Evolutionary conservation across 257 asterid species (phyloP).

Genomic region (Fraxinus americana): DNA sequence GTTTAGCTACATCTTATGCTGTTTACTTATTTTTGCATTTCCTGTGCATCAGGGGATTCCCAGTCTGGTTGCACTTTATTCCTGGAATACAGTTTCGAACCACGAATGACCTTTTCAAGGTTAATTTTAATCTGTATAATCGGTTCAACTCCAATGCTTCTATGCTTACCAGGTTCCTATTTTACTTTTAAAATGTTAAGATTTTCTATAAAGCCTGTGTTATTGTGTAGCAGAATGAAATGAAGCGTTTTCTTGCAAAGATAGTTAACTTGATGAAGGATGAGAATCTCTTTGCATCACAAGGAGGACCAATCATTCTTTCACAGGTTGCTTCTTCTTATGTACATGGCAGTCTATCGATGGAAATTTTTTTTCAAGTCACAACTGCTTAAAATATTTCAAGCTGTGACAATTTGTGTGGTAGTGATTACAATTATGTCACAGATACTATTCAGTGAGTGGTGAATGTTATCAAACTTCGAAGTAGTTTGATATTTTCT

Average conservation of each 20-base stretch:
- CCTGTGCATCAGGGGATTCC: conserved; percentile 66
- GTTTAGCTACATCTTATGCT: background rate
- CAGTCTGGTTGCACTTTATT: conserved; percentile 78
- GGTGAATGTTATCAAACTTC: background rate
- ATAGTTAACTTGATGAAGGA: conserved; percentile 76
- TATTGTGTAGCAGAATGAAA: conserved; percentile 57
- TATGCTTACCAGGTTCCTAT: background rate
- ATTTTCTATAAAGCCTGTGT: conserved; percentile 17
- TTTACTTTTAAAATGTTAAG: conserved; percentile 14
- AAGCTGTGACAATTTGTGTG: background rate
- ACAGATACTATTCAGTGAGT: background rate
- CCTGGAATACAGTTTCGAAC: conserved; percentile 80
- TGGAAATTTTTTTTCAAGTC: background rate
- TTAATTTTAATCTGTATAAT: background rate
- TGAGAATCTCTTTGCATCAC: conserved; percentile 74
- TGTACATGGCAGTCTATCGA: background rate
- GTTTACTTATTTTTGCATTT: conserved; percentile 1
- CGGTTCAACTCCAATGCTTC: background rate
- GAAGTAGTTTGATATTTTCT: background rate
- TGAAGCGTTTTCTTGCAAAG: conserved; percentile 71
- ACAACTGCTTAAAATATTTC: background rate
- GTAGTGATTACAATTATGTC: conserved; percentile 1
- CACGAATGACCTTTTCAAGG: conserved; percentile 61
- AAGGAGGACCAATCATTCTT: conserved; percentile 86
- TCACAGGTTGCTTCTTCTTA: conserved; percentile 57